Evolutionary conservation across 2,329 filamentous ascomycete species (phyloP).

Genomic region (Claviceps capensis): DNA sequence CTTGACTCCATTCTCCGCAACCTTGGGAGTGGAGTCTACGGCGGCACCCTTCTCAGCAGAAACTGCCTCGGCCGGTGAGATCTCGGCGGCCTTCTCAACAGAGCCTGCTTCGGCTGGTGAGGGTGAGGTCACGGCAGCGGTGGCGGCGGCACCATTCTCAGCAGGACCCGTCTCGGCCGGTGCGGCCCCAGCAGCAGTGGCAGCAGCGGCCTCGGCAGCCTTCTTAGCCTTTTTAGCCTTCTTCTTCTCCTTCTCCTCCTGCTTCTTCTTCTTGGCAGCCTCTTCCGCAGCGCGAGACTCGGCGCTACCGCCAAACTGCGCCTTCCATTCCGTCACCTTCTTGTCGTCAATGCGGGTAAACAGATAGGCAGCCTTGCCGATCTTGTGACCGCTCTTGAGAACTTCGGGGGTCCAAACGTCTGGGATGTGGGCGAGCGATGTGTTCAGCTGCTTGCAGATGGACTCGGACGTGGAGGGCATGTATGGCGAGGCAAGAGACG

Average conservation of each 20-base stretch:
- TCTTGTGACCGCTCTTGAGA: constrained; percentile 61
- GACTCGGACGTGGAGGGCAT: constrained; percentile 65
- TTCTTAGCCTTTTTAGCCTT: constrained; percentile 23
- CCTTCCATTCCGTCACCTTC: constrained; percentile 73
- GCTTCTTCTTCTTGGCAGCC: constrained; percentile 34
- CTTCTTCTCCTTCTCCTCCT: constrained; percentile 33
- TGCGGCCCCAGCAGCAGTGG: constrained; percentile 1
- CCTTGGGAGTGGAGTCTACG: neutral
- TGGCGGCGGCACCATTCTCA: constrained; percentile 3
- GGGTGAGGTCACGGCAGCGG: neutral
- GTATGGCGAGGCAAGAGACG: constrained; percentile 67
- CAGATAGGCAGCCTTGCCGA: constrained; percentile 65
- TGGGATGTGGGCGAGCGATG: constrained; percentile 33
- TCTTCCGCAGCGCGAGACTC: constrained; percentile 35
- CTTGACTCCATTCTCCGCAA: constrained; percentile 3
- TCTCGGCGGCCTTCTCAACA: neutral
- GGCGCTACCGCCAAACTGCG: constrained; percentile 51
- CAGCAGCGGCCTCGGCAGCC: constrained; percentile 16
- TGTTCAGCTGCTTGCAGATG: constrained; percentile 64
- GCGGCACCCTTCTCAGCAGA: constrained; percentile 4
- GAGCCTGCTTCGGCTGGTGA: too few relatives aligned
- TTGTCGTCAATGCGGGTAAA: constrained; percentile 73
- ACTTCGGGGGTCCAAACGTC: constrained; percentile 49
- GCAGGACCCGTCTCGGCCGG: constrained; percentile 7
- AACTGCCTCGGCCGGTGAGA: constrained; percentile 7